Percentiles rank a stretch among this genome's conserved stretches.
These are phyloP conservation scores for Erigeron canadensis DNA, from an alignment of 129 eudicot genomes.

Conservation along the genomic window DNA sequence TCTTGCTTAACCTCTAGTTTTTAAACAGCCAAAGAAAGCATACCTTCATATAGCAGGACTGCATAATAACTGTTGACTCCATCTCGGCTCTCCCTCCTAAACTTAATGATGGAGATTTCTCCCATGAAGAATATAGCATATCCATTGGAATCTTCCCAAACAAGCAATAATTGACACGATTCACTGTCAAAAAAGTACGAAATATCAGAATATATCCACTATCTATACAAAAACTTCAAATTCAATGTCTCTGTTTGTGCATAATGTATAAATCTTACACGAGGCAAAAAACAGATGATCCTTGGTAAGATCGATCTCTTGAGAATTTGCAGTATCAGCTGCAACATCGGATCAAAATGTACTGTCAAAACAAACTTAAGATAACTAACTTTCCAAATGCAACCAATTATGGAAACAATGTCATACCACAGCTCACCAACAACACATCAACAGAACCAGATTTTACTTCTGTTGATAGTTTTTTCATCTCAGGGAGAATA, in stretches of 20 bases:
- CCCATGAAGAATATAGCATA: constrained; percentile 70
- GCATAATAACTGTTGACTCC: constrained; percentile 75
- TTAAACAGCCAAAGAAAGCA: constrained; percentile 5
- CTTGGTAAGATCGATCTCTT: constrained; percentile 43
- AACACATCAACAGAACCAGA: constrained; percentile 64
- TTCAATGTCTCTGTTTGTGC: background rate
- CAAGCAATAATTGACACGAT: constrained; percentile 58
- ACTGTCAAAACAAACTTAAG: background rate
- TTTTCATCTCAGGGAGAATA: constrained; percentile 80
- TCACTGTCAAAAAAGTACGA: constrained; percentile 36
- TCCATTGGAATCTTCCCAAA: constrained; percentile 87
- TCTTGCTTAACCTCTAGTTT: background rate
- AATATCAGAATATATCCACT: too few species aligned
- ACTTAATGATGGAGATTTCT: constrained; percentile 60
- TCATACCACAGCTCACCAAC: constrained; percentile 89
- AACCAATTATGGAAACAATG: background rate
- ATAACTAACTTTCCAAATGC: constrained; percentile 14
- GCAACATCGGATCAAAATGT: constrained; percentile 26
- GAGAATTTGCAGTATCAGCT: constrained; percentile 46
- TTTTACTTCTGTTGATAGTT: constrained; percentile 60
- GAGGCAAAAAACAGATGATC: constrained; percentile 54
- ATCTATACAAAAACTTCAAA: too few species aligned
- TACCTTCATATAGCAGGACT: constrained; percentile 80
- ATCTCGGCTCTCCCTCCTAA: constrained; percentile 77
- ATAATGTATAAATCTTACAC: constrained; percentile 43